phyloP scores from a whole-genome alignment of 768 basidiomycete genomes.

The Hortiboletus campestris region DNA sequence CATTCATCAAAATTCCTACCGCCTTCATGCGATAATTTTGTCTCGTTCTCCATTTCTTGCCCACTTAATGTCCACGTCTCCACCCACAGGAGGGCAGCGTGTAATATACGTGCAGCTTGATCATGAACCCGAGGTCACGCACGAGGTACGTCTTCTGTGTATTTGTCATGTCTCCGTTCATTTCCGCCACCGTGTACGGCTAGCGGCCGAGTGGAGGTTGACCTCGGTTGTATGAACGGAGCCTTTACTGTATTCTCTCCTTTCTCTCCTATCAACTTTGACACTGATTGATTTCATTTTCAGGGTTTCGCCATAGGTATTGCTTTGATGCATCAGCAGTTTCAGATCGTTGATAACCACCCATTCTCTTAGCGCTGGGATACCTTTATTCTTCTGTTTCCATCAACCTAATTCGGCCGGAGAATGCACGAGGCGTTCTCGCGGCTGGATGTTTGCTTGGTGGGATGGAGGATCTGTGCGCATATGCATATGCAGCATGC shows the following conservation, averaged over 20 bases:
- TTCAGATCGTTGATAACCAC: slow-evolving; percentile 20
- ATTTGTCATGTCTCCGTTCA: slow-evolving; percentile 26
- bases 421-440: slow-evolving; percentile 82
- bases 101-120: slow-evolving; percentile 74
- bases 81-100: slow-evolving; percentile 61
- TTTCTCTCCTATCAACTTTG: slow-evolving; percentile 1
- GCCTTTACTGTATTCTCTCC: too few species aligned
- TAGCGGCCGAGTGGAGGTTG: slow-evolving; percentile 16
- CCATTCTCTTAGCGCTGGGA: slow-evolving; percentile 56
- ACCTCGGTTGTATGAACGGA: slow-evolving; percentile 21
- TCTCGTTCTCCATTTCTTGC: slow-evolving; percentile 86
- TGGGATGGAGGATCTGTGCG: slow-evolving; percentile 83
- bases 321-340: slow-evolving; percentile 1
- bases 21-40: slow-evolving; percentile 81
- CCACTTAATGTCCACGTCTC: slow-evolving; percentile 82
- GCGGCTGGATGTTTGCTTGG: slow-evolving; percentile 83
- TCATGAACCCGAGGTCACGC: slow-evolving; percentile 77
- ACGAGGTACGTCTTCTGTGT: slow-evolving; percentile 59
- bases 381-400: slow-evolving; percentile 78
- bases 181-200: slow-evolving; percentile 31
- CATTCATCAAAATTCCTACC: slow-evolving; percentile 71
- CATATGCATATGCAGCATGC: slow-evolving; percentile 76
- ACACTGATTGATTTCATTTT: slow-evolving; percentile 18
- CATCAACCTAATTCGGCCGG: slow-evolving; percentile 62
- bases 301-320: slow-evolving; percentile 78